Evolutionary conservation across 2,329 filamentous ascomycete species (phyloP).

Genomic region (Aureobasidium lini): DNA sequence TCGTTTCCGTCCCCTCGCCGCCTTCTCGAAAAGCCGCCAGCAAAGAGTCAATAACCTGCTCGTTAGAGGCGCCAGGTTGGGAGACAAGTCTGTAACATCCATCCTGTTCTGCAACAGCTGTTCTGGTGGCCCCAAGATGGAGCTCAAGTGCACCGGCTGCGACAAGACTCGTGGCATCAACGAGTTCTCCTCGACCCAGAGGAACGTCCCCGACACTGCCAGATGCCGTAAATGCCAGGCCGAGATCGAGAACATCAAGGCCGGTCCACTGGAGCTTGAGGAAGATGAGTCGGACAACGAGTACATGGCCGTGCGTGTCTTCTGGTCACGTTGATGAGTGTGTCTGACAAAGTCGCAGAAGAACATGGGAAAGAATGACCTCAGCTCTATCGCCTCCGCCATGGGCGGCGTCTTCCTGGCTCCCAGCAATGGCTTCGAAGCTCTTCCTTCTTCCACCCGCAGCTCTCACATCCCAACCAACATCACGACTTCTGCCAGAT

Average conservation of each 20-base stretch:
- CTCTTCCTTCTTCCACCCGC: not conserved
- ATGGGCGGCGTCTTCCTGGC: not conserved
- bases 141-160: constrained; percentile 4
- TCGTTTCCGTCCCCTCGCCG: not conserved
- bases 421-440: not conserved
- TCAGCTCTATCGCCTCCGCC: not conserved
- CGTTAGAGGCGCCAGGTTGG: not conserved
- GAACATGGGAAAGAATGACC: not conserved
- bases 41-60: not conserved
- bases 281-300: not conserved
- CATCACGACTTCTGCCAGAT: not conserved
- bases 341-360: not conserved
- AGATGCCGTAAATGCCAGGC: not conserved
- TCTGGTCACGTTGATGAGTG: not conserved
- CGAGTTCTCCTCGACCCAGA: not conserved
- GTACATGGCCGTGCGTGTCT: not conserved
- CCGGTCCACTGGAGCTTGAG: not conserved
- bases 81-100: not conserved
- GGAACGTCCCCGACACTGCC: not conserved
- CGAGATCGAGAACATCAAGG: not conserved
- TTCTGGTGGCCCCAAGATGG: not conserved
- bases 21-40: not conserved
- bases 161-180: not conserved
- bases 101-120: not conserved
- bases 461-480: not conserved